Evolutionary conservation across 2,329 filamentous ascomycete genomes (phyloP), one percentile per base, ranked within the genome.

Genomic region (Malbranchea cinnamomea): DNA sequence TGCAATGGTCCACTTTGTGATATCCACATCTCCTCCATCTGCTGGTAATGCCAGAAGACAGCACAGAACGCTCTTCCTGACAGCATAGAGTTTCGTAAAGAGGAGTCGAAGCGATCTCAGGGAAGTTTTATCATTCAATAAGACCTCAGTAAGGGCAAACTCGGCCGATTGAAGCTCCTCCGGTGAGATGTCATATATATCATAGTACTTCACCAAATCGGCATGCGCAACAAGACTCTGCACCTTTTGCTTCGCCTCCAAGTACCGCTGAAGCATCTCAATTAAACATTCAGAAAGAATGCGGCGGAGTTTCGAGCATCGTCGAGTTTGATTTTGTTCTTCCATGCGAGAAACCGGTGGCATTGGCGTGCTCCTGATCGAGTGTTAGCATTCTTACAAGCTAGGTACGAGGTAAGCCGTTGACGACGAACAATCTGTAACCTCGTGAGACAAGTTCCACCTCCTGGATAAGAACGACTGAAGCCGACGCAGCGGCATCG

Each of bases 371-470:
- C 82, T 92, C 57, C 82, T 91, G 45, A 35, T 19, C 22, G 31
- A 45, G 35, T 27, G 33, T 47, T 29, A 47, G 27, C 19, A 13
- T 24, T 15, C 4, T 17, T 9, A 8, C 10, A 23, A 16, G 20
- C 4, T 7, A 3, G 12, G 8, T 18, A 16, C 12, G 10, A 24
- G 13, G 23, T 6, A 15, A 12, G 18, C 26, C 28, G n/a, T n/a
- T n/a, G n/a, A n/a, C n/a, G n/a, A 59, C 74, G 53, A 56, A 83
- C 74, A 93, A 65, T 56, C 81, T 69, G 53, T 92, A 94, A 13
- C 85, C 85, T 42, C 85, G 73, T 17, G 85, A 91, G 15, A 94
- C 84, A 18, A 94, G 66, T 57, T 94, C 85, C n/a, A 94, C 84
- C 56, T 94, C 85, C 52, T 93, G 85, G 38, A 94, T 77, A 36